phyloP scores from a whole-genome alignment of 768 basidiomycete genomes.

The Lyophyllum decastes region DNA sequence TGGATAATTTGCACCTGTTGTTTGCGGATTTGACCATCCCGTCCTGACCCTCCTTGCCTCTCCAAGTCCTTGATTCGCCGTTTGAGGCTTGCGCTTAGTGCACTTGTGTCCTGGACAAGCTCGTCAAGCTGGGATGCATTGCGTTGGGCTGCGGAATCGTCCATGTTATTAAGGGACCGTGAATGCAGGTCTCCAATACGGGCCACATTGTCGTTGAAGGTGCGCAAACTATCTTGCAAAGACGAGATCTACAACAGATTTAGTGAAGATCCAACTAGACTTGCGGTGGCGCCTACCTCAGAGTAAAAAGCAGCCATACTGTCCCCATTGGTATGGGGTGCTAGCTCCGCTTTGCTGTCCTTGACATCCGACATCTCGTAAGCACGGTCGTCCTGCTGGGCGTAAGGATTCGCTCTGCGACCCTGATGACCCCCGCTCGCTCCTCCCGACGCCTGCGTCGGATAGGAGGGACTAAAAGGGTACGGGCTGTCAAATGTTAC shows the following conservation, averaged over 20 bases:
- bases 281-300: constrained; percentile 50
- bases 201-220: constrained; percentile 69
- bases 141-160: constrained; percentile 64
- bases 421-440: constrained; percentile 45
- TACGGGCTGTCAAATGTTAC: constrained; percentile 13
- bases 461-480: constrained; percentile 55
- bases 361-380: constrained; percentile 77
- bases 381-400: constrained; percentile 60
- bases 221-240: constrained; percentile 68
- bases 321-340: constrained; percentile 44
- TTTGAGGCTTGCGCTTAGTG: constrained; percentile 69
- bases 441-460: constrained; percentile 63
- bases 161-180: constrained; percentile 74
- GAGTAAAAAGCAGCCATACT: constrained; percentile 71
- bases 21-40: constrained; percentile 73
- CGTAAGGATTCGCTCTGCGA: constrained; percentile 63
- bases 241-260: constrained; percentile 58
- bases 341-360: constrained; percentile 55
- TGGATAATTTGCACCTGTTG: constrained; percentile 56
- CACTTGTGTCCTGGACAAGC: constrained; percentile 71
- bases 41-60: constrained; percentile 61
- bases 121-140: constrained; percentile 66
- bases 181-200: constrained; percentile 75
- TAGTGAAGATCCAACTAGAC: constrained; percentile 1
- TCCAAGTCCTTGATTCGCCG: constrained; percentile 72